Evolutionary conservation across 176 grass and related monocot genomes (phyloP), one percentile per base, ranked within the genome.

Genomic region (Stipa capillata): DNA sequence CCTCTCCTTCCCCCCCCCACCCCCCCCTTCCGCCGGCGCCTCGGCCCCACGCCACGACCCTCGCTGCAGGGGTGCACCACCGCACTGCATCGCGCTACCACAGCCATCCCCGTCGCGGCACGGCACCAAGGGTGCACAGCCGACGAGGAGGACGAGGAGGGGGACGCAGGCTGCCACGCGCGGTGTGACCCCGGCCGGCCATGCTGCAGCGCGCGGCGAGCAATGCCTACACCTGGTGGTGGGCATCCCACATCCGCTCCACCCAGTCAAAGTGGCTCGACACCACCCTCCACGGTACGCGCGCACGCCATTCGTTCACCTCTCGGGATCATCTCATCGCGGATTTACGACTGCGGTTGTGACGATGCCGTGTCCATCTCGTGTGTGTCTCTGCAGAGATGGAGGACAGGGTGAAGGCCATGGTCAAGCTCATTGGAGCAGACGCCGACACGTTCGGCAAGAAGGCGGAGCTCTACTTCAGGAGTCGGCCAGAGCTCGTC

Each of bases 191-290:
- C 36, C 44, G 34, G 49, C 11, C 75, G 70, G 72, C 87, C 64
- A 94, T 95, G 92, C 85, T 95, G 81, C 92, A 95, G 76, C 90
- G 92, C 71, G 92, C 89, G 9, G 92, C 92, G 50, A 91, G 80
- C 92, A 94, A 94, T 82, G 92, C 92, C 53, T 94, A 94, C 86
- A 89, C 92, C 43, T 95, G 92, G 89, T 95, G 92, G 92, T 95
- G 92, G 92, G 92, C 89, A 43, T 89, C 83, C 56, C 89, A 92
- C 82, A 91, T 95, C 77, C 85, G 92, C 74, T 89, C 92, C 65
- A 89, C 83, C 43, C 89, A 95, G 36, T 92, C 92, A 24, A 87
- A 91, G 77, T 95, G 92, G 92, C 92, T 95, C 28, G 87, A 92
- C 56, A 76, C 85, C 60, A 89, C 87, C 48, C 61, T 92, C 84